Conservation (phyloP, 345 rosid species). For the Psidium guajava region DNA sequence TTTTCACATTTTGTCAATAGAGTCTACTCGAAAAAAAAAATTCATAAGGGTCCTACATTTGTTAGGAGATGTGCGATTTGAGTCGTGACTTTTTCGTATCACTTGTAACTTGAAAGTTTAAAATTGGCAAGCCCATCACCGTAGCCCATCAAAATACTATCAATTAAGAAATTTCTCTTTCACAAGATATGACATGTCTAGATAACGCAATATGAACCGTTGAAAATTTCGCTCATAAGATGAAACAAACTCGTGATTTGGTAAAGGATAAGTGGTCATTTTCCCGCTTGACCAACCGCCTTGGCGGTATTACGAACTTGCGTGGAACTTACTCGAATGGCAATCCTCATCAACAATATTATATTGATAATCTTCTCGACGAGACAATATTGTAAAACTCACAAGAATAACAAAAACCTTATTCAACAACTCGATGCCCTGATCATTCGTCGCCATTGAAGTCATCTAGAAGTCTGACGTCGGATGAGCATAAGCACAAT, state of each 20-base stretch:
- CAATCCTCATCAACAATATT: background rate
- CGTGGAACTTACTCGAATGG: background rate
- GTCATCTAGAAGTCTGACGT: background rate
- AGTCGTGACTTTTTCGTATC: background rate
- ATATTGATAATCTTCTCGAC: background rate
- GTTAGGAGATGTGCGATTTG: accelerated
- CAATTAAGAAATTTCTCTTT: background rate
- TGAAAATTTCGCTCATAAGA: background rate
- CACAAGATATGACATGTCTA: background rate
- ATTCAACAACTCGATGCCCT: background rate
- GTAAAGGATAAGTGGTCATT: background rate
- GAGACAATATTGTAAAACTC: background rate
- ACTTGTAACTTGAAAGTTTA: accelerated
- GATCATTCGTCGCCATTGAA: background rate
- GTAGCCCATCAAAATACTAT: accelerated
- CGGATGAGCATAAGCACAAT: background rate
- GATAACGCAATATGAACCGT: background rate
- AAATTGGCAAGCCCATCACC: background rate
- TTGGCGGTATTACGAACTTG: background rate
- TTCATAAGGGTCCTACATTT: accelerated
- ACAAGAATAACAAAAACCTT: background rate
- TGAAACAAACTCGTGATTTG: background rate
- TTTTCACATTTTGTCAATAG: too few relatives aligned
- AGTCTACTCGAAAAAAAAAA: too few relatives aligned
- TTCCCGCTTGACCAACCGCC: background rate